phyloP scores from a whole-genome alignment of 2,329 filamentous ascomycete species.

The Cercospora sp. region DNA sequence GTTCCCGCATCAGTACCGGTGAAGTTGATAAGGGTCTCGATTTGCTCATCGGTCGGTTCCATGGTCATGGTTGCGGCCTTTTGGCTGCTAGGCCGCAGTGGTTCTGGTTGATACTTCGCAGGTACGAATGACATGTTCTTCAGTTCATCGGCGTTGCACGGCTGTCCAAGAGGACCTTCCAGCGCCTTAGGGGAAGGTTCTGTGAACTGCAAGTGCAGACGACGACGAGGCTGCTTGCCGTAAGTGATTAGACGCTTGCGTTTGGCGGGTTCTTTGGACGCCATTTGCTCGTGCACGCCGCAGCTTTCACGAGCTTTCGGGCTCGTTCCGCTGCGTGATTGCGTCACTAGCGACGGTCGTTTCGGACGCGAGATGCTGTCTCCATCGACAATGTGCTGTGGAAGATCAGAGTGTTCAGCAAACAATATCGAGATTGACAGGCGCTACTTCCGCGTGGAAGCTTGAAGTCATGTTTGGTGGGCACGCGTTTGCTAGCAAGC shows the following conservation, averaged over 20 bases:
- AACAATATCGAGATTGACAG: not conserved
- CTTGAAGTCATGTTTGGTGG: not conserved
- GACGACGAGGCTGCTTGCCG: not conserved
- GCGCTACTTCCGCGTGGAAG: not conserved
- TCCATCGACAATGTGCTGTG: not conserved
- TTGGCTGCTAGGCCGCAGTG: constrained; percentile 24
- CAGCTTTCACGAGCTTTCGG: constrained; percentile 12
- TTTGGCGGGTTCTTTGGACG: constrained; percentile 3
- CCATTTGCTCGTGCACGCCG: not conserved
- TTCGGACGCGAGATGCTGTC: constrained; percentile 7
- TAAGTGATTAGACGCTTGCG: constrained; percentile 5
- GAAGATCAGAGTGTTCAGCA: not conserved
- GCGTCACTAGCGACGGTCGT: constrained; percentile 5
- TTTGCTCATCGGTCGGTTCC: constrained; percentile 31
- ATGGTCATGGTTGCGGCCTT: constrained; percentile 32
- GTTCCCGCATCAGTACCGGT: constrained; percentile 20
- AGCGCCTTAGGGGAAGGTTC: not conserved
- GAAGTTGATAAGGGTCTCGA: constrained; percentile 30
- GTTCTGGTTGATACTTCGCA: constrained; percentile 16
- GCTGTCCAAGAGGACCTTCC: constrained; percentile 6
- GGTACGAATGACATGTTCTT: constrained; percentile 25
- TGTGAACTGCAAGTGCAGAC: not conserved
- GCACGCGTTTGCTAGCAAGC: not conserved
- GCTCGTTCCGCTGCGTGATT: constrained; percentile 6
- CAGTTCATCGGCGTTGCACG: not conserved